Evolutionary conservation across 225 moss, liverwort and hornwort species (phyloP), one percentile per base, ranked within the genome.

Genomic region (Pseudisothecium myosuroides): DNA sequence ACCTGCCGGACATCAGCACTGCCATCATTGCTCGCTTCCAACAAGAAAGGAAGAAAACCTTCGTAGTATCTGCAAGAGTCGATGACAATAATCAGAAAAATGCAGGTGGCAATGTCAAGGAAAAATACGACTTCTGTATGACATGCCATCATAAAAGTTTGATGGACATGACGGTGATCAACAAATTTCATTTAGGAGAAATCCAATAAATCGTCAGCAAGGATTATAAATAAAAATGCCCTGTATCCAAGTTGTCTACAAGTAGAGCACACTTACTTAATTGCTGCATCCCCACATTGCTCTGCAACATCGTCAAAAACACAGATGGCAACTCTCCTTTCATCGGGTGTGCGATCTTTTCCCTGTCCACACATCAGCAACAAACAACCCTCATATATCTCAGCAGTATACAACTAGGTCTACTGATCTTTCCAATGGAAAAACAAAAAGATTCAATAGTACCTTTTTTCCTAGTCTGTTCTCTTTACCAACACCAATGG

Each of bases 231-330:
- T 23, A 62, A 5, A 74, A 76, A 52, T 58, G 64, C 61, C 50
- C 69, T 36, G 41, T 22, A 74, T 66, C 45, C 54, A 17, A 82
- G 64, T 54, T 61, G 11, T 58, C 56, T 41, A n/a, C 76, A 80
- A 67, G 47, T 19, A 47, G 3, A 89, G 71, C 62, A 49, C 31
- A 87, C 89, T 84, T 91, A 99, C 99, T 99, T 99, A 58, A 99
- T 94, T 80, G 97, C 97, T 73, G 94, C 93, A 88, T 96, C 95
- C 87, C 95, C 94, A 89, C 97, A 97, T 93, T 99, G 99, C 94
- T 99, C 99, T 34, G 99, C 97, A 39, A 97, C 94, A 91, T 99
- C 99, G 83, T 99, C 99, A 90, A 99, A 99, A 86, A 99, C 96
- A 93, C 99, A 99, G 77, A 99, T 99, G 64, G 97, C 97, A 21